Evolutionary conservation across 2,329 filamentous ascomycete species (phyloP), one percentile per base, ranked within the genome.

Genomic region (Colletotrichum sp.): DNA sequence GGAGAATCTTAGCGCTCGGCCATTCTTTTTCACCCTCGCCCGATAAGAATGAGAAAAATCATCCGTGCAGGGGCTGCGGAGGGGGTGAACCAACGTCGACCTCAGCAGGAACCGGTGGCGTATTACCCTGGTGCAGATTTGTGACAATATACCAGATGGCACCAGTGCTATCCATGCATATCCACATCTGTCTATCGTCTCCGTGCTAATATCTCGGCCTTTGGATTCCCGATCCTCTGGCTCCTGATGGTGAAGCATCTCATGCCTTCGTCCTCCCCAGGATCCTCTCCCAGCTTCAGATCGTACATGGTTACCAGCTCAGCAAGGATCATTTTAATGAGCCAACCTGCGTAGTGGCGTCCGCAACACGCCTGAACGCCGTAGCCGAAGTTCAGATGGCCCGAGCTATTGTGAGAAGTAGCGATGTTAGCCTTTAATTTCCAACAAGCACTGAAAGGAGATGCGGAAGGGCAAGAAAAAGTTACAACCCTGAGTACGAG

Each of bases 401-500:
- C 66, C 36, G 66, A 36, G 27, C 36, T 69, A 15, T 54, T 34
- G 2, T 43, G 38, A 43, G 2, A 43, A 29, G 13, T 8, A 12
- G 47, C n/a, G 15, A 29, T 57, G 31, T 18, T 21, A 66, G 18
- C 54, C n/a, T 38, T 15, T 21, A 3, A 2, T 27, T 38, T 21
- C 8, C 13, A 29, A 4, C 12, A 21, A 24, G 13, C 1, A 16
- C 21, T 9, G 36, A 8, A 43, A n/a, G n/a, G n/a, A 18, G 9
- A 43, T 43, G 16, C 16, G 18, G 33, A 33, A 5, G 21, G n/a
- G 21, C 24, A 66, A 18, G 38, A 8, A 43, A 8, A 27, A 12
- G n/a, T n/a, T 62, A 57, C 47, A 43, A 68, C 66, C 66, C 66
- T 31, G 66, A 59, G 55, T 68, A 68, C 16, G 66, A 68, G 66